phyloP scores from a whole-genome alignment of 1,284 basidiomycete species.

The Ustilago bromivora region DNA sequence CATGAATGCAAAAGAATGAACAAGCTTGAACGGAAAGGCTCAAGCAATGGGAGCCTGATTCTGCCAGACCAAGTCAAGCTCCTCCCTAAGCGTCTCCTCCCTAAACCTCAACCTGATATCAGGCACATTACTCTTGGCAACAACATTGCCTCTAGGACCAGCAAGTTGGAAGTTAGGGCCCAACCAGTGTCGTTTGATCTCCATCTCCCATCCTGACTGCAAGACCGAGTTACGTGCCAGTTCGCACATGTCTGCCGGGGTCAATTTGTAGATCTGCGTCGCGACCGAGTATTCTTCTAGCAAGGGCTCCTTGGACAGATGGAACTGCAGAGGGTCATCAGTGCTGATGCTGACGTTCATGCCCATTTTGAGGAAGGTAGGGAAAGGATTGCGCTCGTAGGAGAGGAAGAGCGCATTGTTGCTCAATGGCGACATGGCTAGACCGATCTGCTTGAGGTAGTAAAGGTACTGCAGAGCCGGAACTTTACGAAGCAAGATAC shows the following conservation, averaged over 20 bases:
- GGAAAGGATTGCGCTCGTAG: constrained; percentile 96
- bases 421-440: constrained; percentile 97
- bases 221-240: constrained; percentile 94
- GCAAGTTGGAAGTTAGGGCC: constrained; percentile 81
- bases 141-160: constrained; percentile 65
- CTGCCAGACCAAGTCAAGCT: constrained; percentile 71
- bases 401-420: constrained; percentile 98
- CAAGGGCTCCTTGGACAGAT: constrained; percentile 78
- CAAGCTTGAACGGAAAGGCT: neutral
- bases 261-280: constrained; percentile 73
- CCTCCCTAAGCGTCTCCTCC: constrained; percentile 88
- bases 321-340: constrained; percentile 80
- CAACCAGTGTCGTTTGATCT: constrained; percentile 91
- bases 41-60: constrained; percentile 23
- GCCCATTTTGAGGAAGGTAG: constrained; percentile 95
- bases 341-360: constrained; percentile 97
- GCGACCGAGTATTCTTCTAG: constrained; percentile 98
- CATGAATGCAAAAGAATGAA: neutral
- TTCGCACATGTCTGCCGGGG: constrained; percentile 77
- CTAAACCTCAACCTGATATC: constrained; percentile 87
- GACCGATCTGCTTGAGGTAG: constrained; percentile 74
- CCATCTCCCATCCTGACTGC: constrained; percentile 99
- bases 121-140: constrained; percentile 85
- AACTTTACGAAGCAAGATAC: constrained; percentile 95
- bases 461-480: constrained; percentile 82